Base-by-base conservation (phyloP, 257 asterid genomes). In the Fraxinus excelsior region DNA sequence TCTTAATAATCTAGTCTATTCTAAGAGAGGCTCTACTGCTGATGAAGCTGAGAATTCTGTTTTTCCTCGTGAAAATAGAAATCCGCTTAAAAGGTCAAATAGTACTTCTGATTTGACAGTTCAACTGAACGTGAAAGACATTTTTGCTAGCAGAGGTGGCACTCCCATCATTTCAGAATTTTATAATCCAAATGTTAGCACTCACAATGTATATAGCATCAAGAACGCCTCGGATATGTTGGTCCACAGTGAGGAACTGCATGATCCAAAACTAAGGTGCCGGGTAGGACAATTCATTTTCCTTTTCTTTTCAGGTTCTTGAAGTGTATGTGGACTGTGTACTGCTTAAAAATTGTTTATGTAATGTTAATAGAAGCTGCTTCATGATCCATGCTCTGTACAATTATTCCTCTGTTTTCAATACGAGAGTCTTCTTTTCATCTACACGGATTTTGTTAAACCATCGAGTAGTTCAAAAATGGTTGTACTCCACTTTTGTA, bases 41-140 rank as follows among this genome's bases (percentile, higher is more conserved):
- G 31, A 83, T 85, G 92, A 85, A 75, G 71, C 79, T 77, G 85
- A 80, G 72, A 79, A 72, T 74, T 76, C 85, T 73, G 62, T 71
- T 79, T 74, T 83, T 84, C 68, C 89, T 69, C 76, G 74, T 84
- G 97, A 83, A 77, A 86, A 32, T 69, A 82, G 66, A 79, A 90
- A 79, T 85, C 91, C 79, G 86, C 88, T 96, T 75, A 93, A 87
- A 86, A 94, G 90, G 89, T 96, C 98, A 75, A 96, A 86, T 82
- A 96, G 99, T 87, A 85, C 97, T 53, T 93, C 99, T 46, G 96
- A 88, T 88, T 82, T 93, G 86, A 85, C 71, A 78, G 75, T 88
- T 80, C 90, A 72, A 75, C 67, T 77, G 75, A 84, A 83, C 70
- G 40, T 75, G 80, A 92, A 84, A 75, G 89, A 83, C 76, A 77